Evolutionary conservation across 2,329 filamentous ascomycete species (phyloP), one percentile per base, ranked within the genome.

Genomic region (Fusarium napiforme): DNA sequence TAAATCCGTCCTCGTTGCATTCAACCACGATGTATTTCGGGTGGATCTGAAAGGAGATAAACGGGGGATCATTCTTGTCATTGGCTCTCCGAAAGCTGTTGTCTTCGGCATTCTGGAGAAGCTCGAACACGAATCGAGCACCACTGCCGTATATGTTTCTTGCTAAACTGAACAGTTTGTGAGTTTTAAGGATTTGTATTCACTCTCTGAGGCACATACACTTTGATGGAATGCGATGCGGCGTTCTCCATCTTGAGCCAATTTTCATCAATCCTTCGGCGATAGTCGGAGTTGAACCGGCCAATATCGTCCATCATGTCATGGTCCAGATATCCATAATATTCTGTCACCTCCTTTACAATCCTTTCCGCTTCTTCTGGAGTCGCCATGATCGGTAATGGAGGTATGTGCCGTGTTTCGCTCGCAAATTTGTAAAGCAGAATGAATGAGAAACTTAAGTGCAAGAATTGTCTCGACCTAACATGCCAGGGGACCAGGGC

Each of bases 21-120:
- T 75, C 72, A 21, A 75, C 67, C 5, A 75, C 21, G 7, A 75
- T 73, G 1, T 32, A 47, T 15, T 73, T 50, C 0, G 72, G 72
- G 21, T 72, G 8, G 0, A 75, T 63, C 23, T 73, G 56, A 47
- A 75, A 75, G 10, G 64, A 64, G 10, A 75, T 68, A 9, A 64
- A 75, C 3, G 62, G 67, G 0, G 23, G 14, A 0, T 4, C 37
- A 0, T 50, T 55, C 16, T 14, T 18, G 6, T 1, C 6, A 1
- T 1, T 4, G 7, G 70, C 64, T 21, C 40, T 69, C 0, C 14
- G 18, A n/a, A 75, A 75, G 1, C 9, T 4, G 45, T 71, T 73
- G 34, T 75, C 73, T 9, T 75, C 70, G 15, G 64, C 67, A 28
- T 75, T 73, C 32, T 73, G 73, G 55, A 75, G 69, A 57, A 75